Base-by-base conservation (phyloP, 352 stramenopile species). In the Phytophthora lateralis region DNA sequence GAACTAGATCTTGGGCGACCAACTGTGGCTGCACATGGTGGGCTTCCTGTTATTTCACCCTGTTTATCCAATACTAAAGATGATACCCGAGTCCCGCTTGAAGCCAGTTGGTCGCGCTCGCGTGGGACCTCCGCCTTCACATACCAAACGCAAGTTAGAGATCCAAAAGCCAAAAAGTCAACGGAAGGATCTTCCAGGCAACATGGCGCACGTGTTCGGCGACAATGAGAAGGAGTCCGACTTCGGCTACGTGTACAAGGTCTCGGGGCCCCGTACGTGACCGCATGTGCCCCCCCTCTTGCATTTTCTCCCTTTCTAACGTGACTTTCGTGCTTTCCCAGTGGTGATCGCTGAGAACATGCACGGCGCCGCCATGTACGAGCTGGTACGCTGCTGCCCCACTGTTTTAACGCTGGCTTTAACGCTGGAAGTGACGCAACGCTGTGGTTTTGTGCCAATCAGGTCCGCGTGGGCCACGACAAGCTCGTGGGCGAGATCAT, bases 401-500 rank as follows among this genome's bases (percentile, higher is more conserved):
- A 10, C 12, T 3, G 9, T 15, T 17, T 17, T 24, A 27, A 6
- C 39, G 10, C 18, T n/a, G 32, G 17, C 37, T 27, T 17, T 18
- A 43, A 8, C 37, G 10, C 11, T 17, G 21, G 17, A 63, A 55
- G 21, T 63, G 26, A 55, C 43, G 4, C 2, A 38, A n/a, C 21
- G 29, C 11, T 46, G 14, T 47, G 20, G n/a, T 8, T 48, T 69
- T 90, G 64, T 45, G 8, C 12, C 37, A 11, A 9, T 10, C 85
- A 99, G 69, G 97, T 99, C 37, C 94, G 97, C 80, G 98, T 99
- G 39, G 97, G 97, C 17, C 97, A 99, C 73, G 93, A 98, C 78
- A 99, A 99, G 76, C 93, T 99, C 37, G 98, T 99, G 47, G 98
- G 98, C 66, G 98, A 99, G 80, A 99, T 99, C 72, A 99, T 99